phyloP scores from a whole-genome alignment of 1,139 yeast genomes.

The Nadsonia commutata region DNA sequence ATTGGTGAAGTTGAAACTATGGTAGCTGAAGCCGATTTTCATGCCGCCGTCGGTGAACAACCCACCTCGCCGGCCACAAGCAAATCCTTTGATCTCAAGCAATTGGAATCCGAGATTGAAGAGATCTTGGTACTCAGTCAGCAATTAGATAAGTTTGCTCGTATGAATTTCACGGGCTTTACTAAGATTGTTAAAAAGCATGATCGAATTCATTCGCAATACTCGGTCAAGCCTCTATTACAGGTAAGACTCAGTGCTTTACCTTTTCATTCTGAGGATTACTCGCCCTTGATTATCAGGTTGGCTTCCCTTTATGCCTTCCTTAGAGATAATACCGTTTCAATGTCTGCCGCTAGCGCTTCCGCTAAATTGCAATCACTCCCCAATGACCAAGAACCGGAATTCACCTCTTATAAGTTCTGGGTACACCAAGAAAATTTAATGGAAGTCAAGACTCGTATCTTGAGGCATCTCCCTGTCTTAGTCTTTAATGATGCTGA shows the following conservation, averaged over 20 bases:
- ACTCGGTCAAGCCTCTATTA: constrained; percentile 75
- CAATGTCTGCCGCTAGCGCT: constrained; percentile 14
- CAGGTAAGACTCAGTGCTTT: constrained; percentile 75
- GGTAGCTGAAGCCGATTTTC: constrained; percentile 29
- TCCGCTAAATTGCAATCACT: constrained; percentile 8
- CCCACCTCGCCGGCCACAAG: no score
- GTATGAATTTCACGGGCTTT: constrained; percentile 89
- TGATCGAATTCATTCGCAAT: constrained; percentile 74
- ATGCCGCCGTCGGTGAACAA: constrained; percentile 25
- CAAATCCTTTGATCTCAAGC: not conserved
- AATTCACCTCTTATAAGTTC: constrained; percentile 69
- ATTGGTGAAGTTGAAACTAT: constrained; percentile 49
- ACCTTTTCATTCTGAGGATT: constrained; percentile 91
- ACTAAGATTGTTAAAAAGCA: constrained; percentile 90
- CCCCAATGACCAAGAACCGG: constrained; percentile 30
- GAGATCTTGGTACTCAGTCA: constrained; percentile 60
- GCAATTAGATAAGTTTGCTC: constrained; percentile 76
- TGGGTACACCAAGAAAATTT: constrained; percentile 95
- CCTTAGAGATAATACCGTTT: constrained; percentile 46
- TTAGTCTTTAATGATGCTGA: constrained; percentile 45
- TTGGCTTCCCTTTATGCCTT: constrained; percentile 70
- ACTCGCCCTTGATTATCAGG: constrained; percentile 77
- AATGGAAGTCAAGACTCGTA: constrained; percentile 92
- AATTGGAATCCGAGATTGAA: constrained; percentile 42
- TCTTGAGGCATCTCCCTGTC: constrained; percentile 85